A percentile compares a stretch with the other conserved stretches of the same genome.
These are phyloP conservation scores for Talaromyces sp. DNA, from an alignment of 2,329 filamentous ascomycete genomes.

Conservation along the genomic window DNA sequence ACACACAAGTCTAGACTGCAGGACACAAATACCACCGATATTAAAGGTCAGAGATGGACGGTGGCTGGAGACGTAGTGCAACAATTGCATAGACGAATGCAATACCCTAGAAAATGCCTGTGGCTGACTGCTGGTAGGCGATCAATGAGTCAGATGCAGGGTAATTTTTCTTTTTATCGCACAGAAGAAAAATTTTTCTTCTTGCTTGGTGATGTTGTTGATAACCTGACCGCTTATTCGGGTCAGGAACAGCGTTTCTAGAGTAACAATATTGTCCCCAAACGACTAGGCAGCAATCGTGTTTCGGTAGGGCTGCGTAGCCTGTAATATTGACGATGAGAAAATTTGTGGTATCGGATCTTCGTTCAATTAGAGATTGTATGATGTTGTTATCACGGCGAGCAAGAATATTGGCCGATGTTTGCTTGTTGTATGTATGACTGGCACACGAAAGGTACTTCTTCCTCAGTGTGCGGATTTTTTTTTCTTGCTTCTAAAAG, in stretches of 20 bases:
- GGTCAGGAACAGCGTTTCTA: slow-evolving; percentile 18
- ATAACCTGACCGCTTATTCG: slow-evolving; percentile 19
- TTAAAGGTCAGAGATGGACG: slow-evolving; percentile 8
- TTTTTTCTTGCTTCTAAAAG: slow-evolving; percentile 6
- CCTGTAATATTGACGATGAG: neutral
- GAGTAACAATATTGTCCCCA: slow-evolving; percentile 9
- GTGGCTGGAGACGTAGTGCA: slow-evolving; percentile 14
- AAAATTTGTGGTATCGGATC: neutral
- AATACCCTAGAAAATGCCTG: neutral
- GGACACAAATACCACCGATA: slow-evolving; percentile 3
- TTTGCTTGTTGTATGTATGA: neutral
- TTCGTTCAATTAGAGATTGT: neutral
- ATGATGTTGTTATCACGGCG: neutral
- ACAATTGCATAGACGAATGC: slow-evolving; percentile 15
- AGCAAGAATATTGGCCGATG: neutral
- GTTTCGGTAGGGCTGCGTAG: slow-evolving; percentile 3
- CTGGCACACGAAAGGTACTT: neutral
- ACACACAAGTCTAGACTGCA: neutral
- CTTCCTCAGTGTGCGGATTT: neutral
- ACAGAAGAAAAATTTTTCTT: slow-evolving; percentile 6
- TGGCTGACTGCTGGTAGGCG: neutral
- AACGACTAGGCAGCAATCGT: slow-evolving; percentile 16
- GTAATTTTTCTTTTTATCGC: neutral
- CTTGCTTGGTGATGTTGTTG: slow-evolving; percentile 13
- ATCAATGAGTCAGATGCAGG: slow-evolving; percentile 11